Evolutionary conservation across 257 asterid genomes (phyloP), one percentile per base, ranked within the genome.

Genomic region (Solanum chilense): DNA sequence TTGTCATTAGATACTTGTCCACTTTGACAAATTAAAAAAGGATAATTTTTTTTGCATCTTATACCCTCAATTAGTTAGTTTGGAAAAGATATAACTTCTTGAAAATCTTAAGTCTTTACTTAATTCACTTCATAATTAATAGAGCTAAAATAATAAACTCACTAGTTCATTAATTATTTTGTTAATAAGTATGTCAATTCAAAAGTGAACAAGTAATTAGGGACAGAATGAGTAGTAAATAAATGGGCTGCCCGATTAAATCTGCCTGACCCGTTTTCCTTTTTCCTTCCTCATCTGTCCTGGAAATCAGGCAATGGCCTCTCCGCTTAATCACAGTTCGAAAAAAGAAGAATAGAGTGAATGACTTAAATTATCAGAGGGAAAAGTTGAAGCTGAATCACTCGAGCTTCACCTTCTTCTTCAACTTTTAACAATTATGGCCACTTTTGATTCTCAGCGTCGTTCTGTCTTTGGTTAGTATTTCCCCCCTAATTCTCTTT

Each of bases 381-480:
- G 88, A 85, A 90, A 86, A n/a, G 90, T 88, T 90, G 94, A 89
- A 74, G 90, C 88, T 90, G 85, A 83, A 13, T 42, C 71, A 16
- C 68, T 78, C 76, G 87, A 88, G 91, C 91, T 90, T 90, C 90
- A 85, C 83, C 87, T 89, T 90, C 90, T 86, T 88, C 82, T 85
- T 83, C 69, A 31, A 31, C 39, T 73, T 58, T 62, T 88, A 45
- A 91, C 85, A 47, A 47, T 58, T 76, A 90, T 90, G 92, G 91
- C 98, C 90, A 82, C 91, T 91, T 83, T 95, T 80, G 95, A 93
- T 47, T 87, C 98, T 85, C 97, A 93, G 91, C 97, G 94, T 89
- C 98, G 99, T 71, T 93, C 98, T 90, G 99, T 96, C 87, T 96
- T 96, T 69, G 98, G 99, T 96, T 27, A 81, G 95, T 23, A 18